Conservation (phyloP, 345 rosid genomes). For the Luvunga scandens region DNA sequence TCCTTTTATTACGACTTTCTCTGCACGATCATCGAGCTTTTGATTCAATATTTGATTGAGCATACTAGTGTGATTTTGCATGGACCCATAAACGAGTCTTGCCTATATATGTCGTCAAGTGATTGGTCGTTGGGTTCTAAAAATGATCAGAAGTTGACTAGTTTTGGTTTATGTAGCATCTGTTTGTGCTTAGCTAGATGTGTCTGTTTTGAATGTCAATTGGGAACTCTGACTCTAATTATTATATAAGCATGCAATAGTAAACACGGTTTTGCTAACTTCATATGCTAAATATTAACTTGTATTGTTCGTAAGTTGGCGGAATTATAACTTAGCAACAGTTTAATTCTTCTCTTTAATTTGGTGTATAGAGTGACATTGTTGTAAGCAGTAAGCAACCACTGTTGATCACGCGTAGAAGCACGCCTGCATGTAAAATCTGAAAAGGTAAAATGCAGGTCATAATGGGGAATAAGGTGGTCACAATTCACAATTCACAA, state of each 20-base stretch:
- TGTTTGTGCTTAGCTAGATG: constrained; percentile 18
- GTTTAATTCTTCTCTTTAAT: too few species aligned
- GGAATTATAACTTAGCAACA: too few species aligned
- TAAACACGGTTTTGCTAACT: background rate
- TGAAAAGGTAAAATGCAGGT: background rate
- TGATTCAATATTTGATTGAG: background rate
- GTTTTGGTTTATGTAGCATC: constrained; percentile 33
- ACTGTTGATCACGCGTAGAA: background rate
- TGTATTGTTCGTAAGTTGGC: too few species aligned
- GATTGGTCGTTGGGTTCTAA: constrained; percentile 32
- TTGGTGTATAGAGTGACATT: too few species aligned
- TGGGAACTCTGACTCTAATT: too few species aligned
- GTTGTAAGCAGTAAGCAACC: background rate
- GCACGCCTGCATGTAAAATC: constrained; percentile 24
- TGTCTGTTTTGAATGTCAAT: background rate
- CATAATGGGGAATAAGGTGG: background rate
- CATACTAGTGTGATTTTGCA: background rate
- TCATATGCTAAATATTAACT: too few species aligned
- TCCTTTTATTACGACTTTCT: too few species aligned
- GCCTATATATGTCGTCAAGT: constrained; percentile 5
- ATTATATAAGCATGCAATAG: background rate
- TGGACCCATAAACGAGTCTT: background rate
- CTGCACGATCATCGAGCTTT: too few species aligned
- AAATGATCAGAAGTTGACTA: background rate
- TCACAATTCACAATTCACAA: background rate